Percentiles rank a stretch among this genome's conserved stretches.
These are phyloP conservation scores for Picochlorum sp. DNA, from an alignment of 139 green algal species.

Conservation along the genomic window DNA sequence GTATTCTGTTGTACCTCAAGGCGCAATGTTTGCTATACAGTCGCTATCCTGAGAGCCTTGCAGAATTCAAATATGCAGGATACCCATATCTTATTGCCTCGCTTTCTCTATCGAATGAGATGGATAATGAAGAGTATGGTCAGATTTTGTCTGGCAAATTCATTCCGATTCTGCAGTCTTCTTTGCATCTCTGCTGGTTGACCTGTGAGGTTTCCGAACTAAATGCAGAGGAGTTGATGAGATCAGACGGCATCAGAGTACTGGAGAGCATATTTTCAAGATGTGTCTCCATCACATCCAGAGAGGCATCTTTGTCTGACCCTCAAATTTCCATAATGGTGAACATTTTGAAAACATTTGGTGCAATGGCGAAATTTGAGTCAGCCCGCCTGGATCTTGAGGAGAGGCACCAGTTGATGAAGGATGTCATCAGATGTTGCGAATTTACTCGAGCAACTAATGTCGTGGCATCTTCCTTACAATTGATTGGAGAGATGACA, in stretches of 20 bases:
- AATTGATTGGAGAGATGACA: constrained; percentile 46
- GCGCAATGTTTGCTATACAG: constrained; percentile 79
- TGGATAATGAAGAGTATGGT: not conserved
- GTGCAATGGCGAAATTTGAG: constrained; percentile 50
- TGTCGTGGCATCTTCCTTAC: constrained; percentile 68
- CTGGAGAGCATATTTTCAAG: constrained; percentile 61
- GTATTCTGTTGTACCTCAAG: constrained; percentile 71
- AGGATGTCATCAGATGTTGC: constrained; percentile 37
- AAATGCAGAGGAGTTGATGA: constrained; percentile 83
- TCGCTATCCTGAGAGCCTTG: constrained; percentile 60
- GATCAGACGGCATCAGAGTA: constrained; percentile 58
- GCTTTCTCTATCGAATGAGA: constrained; percentile 1
- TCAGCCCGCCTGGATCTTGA: constrained; percentile 40
- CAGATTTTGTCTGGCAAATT: constrained; percentile 45
- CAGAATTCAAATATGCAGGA: constrained; percentile 89
- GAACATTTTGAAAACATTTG: constrained; percentile 52
- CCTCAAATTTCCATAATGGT: constrained; percentile 47
- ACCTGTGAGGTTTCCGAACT: constrained; percentile 66
- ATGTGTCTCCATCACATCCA: constrained; percentile 55
- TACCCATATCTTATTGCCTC: constrained; percentile 80
- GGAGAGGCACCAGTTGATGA: constrained; percentile 14
- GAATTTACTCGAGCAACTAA: constrained; percentile 41
- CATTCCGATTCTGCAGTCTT: constrained; percentile 42
- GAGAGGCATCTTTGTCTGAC: constrained; percentile 29
- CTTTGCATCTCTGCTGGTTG: constrained; percentile 82